phyloP scores from a whole-genome alignment of 192 early-diverging fungal species.

The Coemansia sp. region DNA sequence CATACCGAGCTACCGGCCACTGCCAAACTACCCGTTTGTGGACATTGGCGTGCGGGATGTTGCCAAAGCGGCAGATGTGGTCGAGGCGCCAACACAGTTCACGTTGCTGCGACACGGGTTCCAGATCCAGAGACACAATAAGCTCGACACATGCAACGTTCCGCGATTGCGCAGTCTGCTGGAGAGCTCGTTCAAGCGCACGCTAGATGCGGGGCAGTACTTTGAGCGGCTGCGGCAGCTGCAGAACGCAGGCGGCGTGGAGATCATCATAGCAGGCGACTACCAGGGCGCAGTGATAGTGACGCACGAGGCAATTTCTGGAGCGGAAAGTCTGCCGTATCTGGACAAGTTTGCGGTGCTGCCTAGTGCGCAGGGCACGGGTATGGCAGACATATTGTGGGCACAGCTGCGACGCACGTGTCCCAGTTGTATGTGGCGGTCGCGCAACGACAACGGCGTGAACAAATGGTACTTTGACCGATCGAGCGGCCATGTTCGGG shows the following conservation, averaged over 20 bases:
- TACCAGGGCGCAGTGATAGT: conserved; percentile 90
- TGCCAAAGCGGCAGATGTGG: not conserved
- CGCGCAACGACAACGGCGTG: conserved; percentile 79
- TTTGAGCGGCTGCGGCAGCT: conserved; percentile 58
- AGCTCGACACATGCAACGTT: conserved; percentile 52
- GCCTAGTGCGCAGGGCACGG: conserved; percentile 85
- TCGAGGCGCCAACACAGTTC: conserved; percentile 47
- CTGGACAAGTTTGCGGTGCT: conserved; percentile 92
- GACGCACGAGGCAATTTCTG: conserved; percentile 61
- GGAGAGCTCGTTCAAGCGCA: conserved; percentile 74
- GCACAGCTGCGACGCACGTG: conserved; percentile 68
- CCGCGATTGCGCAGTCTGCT: conserved; percentile 59
- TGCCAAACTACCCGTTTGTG: conserved; percentile 39
- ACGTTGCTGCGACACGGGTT: conserved; percentile 81
- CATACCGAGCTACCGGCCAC: conserved; percentile 33
- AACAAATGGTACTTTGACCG: conserved; percentile 98
- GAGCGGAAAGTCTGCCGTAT: conserved; percentile 53
- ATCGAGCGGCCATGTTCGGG: conserved; percentile 69
- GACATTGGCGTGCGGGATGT: conserved; percentile 4
- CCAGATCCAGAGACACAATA: conserved; percentile 59
- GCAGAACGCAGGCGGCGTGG: conserved; percentile 52
- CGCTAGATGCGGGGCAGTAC: conserved; percentile 59
- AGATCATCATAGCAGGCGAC: conserved; percentile 81
- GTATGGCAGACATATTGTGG: conserved; percentile 95
- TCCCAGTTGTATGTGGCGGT: conserved; percentile 76